Evolutionary conservation across 306 rosid species (phyloP), one percentile per base, ranked within the genome.

Genomic region (Acacia melanoxylon): DNA sequence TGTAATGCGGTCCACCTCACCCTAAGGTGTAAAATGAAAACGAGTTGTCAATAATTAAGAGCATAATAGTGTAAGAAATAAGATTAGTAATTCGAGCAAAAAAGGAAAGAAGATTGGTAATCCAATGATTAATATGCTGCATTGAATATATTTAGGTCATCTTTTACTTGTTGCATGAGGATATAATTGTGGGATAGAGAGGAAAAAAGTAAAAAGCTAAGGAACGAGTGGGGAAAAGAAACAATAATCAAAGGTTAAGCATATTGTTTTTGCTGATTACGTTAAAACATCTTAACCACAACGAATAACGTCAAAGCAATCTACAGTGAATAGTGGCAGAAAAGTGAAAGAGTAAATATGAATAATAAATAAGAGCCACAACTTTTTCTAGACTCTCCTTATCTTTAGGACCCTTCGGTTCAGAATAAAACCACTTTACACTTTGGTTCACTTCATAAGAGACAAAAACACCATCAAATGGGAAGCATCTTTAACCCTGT

Each of bases 391-490:
- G 63, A 35, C 51, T 9, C 68, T 17, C 10, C 29, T 33, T 11
- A 20, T 13, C 52, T 75, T 75, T 37, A 44, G 13, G 52, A 56
- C 68, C 56, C 31, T 37, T 56, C 42, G 20, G 41, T 52, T 42
- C 78, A 51, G 68, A 54, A 54, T 56, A 56, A 75, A 75, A 54
- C 15, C 52, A 35, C 68, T 75, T 37, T 56, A 56, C 78, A 6
- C 51, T 19, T n/a, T n/a, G 68, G 78, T 41, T 48, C 52, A 37
- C 67, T 20, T 74, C 48, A 33, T 10, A 35, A 35, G 68, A 66
- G 78, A 75, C 78, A 75, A 74, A 35, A 74, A 75, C 68, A 75
- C 68, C 54, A 37, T 74, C 35, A 11, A 74, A 35, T 33, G 49
- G 33, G 54, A 27, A 27, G 33, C 67, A 52, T 54, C 67, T 33